Evolutionary conservation across 306 rosid genomes (phyloP), one percentile per base, ranked within the genome.

Genomic region (Trifolium subterraneum): DNA sequence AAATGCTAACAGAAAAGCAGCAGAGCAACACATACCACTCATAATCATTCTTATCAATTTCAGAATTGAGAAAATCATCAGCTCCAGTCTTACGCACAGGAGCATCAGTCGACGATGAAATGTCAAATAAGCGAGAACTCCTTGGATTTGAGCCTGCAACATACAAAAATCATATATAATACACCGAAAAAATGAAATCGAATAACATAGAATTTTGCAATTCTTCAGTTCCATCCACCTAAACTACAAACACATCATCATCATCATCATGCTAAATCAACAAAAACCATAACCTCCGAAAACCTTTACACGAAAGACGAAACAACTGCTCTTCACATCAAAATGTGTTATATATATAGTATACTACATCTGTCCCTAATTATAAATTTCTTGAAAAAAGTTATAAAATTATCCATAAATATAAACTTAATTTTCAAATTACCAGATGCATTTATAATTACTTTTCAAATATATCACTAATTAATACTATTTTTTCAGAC

Each of bases 21-120:
- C 16, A 36, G 68, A 48, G 3, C 8, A 36, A 71, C 67, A 68
- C 79, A 77, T 81, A 95, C 99, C 99, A 95, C 29, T 95, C 99
- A 86, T 92, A 95, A 47, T 95, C 96, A 73, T 92, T 90, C 85
- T 92, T 90, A 84, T 92, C 96, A 77, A 69, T 86, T 29, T 89
- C 96, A 0, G 89, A 87, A 83, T 92, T 87, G 82, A 92, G 93
- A 76, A 92, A 92, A 76, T 92, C 97, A 72, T 92, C 97, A 68
- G 91, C 83, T 55, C 83, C 88, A 15, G 85, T 83, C 84, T 88
- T 92, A 13, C 88, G 87, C 13, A 76, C 71, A 61, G 86, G 85
- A 16, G 84, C 92, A 2, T 87, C 80, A 19, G 82, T 72, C 2
- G 94, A 70, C 14, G 92, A 75, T 1, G 90, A 71, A 73, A 87